Base-by-base conservation (phyloP, 306 rosid species). In the Ammopiptanthus mongolicus region DNA sequence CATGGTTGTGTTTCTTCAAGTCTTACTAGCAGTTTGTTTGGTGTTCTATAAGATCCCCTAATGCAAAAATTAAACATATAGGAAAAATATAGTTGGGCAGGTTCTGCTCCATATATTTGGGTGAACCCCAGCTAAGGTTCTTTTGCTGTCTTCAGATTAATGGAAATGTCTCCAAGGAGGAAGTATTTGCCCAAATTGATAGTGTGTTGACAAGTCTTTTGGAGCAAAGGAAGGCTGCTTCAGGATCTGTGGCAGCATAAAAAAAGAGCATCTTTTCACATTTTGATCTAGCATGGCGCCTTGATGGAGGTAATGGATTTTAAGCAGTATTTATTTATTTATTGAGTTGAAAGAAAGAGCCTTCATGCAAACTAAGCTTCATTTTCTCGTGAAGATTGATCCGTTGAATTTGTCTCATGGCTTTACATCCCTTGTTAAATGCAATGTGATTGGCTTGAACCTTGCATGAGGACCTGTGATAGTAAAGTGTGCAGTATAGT, bases 171-270 rank as follows among this genome's bases (percentile, higher is more conserved):
- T 31, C 89, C 8, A 91, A 90, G 91, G 88, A 82, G 37, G 89
- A 84, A 53, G 97, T 94, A 80, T 91, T 87, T 84, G 76, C 82
- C 48, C 86, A 90, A 86, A 86, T 94, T 69, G 97, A 94, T 56
- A 63, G 58, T 17, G 84, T 73, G 11, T 83, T 94, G 55, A 25
- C 82, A 28, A 76, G 64, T 50, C 91, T 94, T 77, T 41, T 84
- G 22, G 94, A 84, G 81, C 84, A 75, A 19, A 84, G 84, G 82
- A 78, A 84, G 76, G 78, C 80, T 65, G 69, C 88, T 68, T 74
- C 85, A 42, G 85, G 76, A 68, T 90, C 90, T 61, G 39, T 87
- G 71, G 88, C 84, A 8, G 86, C 88, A 75, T 87, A 25, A 3
- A 25, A 88, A 80, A 74, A 52, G 55, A 64, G 13, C 76, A 73